Evolutionary conservation across 768 basidiomycete species (phyloP).

Genomic region (Podaxis sp.): DNA sequence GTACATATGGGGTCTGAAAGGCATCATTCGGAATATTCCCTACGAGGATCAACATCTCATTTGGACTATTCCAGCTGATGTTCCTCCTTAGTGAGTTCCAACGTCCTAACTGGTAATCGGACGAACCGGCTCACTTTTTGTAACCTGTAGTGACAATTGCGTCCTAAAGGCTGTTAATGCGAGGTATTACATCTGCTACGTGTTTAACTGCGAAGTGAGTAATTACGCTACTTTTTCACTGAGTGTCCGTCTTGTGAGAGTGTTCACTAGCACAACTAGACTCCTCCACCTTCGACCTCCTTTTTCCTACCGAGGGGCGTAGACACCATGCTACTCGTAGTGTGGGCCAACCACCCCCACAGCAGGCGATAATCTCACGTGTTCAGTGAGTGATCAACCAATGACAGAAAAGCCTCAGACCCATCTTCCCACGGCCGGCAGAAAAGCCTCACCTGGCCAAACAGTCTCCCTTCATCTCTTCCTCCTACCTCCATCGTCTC

Average conservation of each 20-base stretch:
- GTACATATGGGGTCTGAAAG: neutral
- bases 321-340: too few relatives aligned
- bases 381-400: slow-evolving; percentile 1
- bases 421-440: slow-evolving; percentile 9
- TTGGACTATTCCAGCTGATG: neutral
- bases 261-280: too few relatives aligned
- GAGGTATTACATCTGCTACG: neutral
- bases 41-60: neutral
- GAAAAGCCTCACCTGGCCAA: slow-evolving; percentile 14
- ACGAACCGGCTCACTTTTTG: neutral
- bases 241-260: too few relatives aligned
- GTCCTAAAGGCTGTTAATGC: neutral
- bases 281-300: too few relatives aligned
- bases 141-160: neutral
- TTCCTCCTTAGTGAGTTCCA: neutral
- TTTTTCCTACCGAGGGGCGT: too few relatives aligned
- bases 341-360: too few relatives aligned
- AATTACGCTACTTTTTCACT: neutral
- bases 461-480: neutral
- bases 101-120: neutral
- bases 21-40: neutral
- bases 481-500: neutral
- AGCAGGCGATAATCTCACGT: neutral
- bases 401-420: slow-evolving; percentile 16
- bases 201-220: neutral